Base-by-base conservation (phyloP, 2,329 filamentous ascomycete genomes). In the Xylariaceae sp. region DNA sequence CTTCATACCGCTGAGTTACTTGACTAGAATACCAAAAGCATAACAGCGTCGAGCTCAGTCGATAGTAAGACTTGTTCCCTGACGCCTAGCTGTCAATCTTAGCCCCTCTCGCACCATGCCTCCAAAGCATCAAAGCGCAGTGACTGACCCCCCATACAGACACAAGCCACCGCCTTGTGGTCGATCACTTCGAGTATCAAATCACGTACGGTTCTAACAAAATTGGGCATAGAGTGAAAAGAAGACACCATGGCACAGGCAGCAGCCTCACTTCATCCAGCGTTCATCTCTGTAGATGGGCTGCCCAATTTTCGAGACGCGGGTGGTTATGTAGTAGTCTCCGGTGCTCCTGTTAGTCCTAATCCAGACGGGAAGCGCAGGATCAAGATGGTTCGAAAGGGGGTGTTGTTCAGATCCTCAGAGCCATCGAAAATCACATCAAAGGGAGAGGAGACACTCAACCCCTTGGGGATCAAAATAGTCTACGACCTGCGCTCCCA, bases 291-390 rank as follows among this genome's bases (percentile, higher is more conserved):
- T 46, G 70, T 86, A 32, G 68, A 75, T 2, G 84, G 84, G 17
- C 74, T 89, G 33, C 74, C 73, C 54, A 89, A 90, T 68, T 83
- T 89, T 63, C 78, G 86, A 47, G 84, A 87, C 62, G 70, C 86
- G 22, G 84, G 83, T 54, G 82, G 82, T 40, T 81, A 83, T 55
- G 70, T 75, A 10, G 62, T 80, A 41, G 49, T 65, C 22, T 58
- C 18, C 61, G 46, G 48, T 31, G 51, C 47, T 39, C 39, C 52
- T 6, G 18, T 10, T 59, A 48, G 45, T 7, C 12, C 36, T 27
- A 41, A 42, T 15, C 1, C 42, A 2, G 41, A 45, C 17, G 49
- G 49, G 27, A 53, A 44, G 15, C 39, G 48, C 5, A 53, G 11
- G 38, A 47, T 42, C 11, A 70, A 66, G 62, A 69, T 66, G 45